These are phyloP conservation scores for Claviceps sp. DNA, from an alignment of 2,329 filamentous ascomycete genomes.

Conservation along the genomic window DNA sequence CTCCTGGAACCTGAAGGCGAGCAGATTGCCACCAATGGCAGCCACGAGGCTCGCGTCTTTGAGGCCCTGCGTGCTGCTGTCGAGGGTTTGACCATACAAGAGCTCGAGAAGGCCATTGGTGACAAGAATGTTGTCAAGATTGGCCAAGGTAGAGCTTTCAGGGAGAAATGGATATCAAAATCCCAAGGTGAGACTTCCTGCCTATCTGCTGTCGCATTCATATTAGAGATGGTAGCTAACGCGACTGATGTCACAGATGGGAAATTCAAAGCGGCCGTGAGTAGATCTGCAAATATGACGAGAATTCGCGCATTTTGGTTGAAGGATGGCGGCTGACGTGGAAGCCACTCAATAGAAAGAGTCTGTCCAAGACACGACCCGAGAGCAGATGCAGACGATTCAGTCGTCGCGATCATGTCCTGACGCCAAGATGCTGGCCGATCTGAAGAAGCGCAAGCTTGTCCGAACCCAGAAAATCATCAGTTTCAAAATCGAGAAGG, in stretches of 20 bases:
- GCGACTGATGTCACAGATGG: slow-evolving; percentile 4
- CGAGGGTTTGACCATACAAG: slow-evolving; percentile 69
- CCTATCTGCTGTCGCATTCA: background rate
- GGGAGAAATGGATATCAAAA: slow-evolving; percentile 57
- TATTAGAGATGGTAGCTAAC: background rate
- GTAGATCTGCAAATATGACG: background rate
- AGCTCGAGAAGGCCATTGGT: slow-evolving; percentile 56
- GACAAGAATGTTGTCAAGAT: slow-evolving; percentile 65
- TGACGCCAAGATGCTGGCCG: slow-evolving; percentile 63
- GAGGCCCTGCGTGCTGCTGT: slow-evolving; percentile 57
- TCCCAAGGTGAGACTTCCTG: slow-evolving; percentile 33
- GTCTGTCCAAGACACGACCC: slow-evolving; percentile 67
- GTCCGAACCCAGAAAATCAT: slow-evolving; percentile 74
- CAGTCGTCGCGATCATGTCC: slow-evolving; percentile 51
- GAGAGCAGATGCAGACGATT: slow-evolving; percentile 61
- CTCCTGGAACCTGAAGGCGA: slow-evolving; percentile 63
- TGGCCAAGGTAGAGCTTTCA: slow-evolving; percentile 92
- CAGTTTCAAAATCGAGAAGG: slow-evolving; percentile 73
- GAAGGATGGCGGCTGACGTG: background rate
- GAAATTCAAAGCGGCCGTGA: slow-evolving; percentile 6
- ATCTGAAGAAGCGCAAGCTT: slow-evolving; percentile 87
- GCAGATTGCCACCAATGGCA: slow-evolving; percentile 59
- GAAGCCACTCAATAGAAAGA: slow-evolving; percentile 34
- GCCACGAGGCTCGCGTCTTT: slow-evolving; percentile 73
- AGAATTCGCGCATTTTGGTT: too few relatives aligned